These are phyloP conservation scores for Ilyonectria destructans DNA, from an alignment of 2,329 filamentous ascomycete genomes.

Conservation along the genomic window DNA sequence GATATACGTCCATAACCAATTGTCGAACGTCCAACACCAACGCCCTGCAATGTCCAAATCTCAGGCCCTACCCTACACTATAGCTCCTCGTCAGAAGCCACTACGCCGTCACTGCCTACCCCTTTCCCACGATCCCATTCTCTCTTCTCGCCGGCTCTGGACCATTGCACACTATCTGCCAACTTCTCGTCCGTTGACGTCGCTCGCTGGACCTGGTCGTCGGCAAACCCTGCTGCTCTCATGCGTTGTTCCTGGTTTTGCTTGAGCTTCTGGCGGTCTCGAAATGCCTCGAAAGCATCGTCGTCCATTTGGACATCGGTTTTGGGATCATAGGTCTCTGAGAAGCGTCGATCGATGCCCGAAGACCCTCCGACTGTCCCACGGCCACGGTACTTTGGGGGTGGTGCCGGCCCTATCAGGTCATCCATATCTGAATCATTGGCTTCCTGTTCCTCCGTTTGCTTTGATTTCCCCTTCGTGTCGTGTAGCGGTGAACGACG, in stretches of 20 bases:
- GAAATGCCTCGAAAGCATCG: conserved; percentile 82
- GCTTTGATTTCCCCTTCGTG: conserved; percentile 35
- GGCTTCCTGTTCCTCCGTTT: conserved; percentile 26
- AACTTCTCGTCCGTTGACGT: conserved; percentile 74
- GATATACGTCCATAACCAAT: not conserved
- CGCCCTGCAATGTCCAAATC: not conserved
- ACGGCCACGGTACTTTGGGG: conserved; percentile 73
- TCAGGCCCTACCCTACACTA: conserved; percentile 18
- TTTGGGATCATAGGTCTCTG: conserved; percentile 73
- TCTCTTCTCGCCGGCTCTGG: conserved; percentile 75
- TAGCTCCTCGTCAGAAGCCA: conserved; percentile 29
- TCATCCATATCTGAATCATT: conserved; percentile 79
- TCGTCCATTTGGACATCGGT: conserved; percentile 70
- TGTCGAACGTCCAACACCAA: not conserved
- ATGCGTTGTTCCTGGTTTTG: conserved; percentile 83
- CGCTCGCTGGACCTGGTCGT: conserved; percentile 76
- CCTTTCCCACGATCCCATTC: conserved; percentile 74
- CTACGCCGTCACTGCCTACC: conserved; percentile 35
- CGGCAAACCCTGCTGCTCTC: conserved; percentile 83
- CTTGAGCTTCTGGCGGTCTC: conserved; percentile 86
- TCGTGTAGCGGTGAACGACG: conserved; percentile 50
- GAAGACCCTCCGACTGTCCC: conserved; percentile 75
- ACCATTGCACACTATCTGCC: conserved; percentile 80
- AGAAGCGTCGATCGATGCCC: conserved; percentile 87
- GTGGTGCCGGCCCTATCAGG: conserved; percentile 82